Conservation (phyloP, 169 alveolate species). For the Plasmodium vinckei region DNA sequence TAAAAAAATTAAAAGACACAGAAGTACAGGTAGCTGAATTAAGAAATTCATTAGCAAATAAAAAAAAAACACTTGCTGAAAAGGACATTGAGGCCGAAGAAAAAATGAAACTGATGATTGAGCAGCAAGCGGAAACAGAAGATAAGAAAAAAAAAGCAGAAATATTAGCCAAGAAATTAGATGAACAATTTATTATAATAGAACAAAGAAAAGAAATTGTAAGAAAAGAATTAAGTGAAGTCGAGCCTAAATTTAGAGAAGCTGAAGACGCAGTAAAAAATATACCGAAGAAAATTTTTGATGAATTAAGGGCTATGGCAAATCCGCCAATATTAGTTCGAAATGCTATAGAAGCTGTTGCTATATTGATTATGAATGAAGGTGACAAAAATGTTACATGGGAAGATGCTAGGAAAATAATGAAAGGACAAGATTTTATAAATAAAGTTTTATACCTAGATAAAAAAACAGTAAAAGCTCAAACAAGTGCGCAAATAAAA, state of each 20-base stretch:
- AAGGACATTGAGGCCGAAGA: constrained; percentile 96
- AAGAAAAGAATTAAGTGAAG: constrained; percentile 93
- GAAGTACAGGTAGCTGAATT: constrained; percentile 94
- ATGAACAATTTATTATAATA: constrained; percentile 91
- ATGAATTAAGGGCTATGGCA: constrained; percentile 93
- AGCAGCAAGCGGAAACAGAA: constrained; percentile 96
- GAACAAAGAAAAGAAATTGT: constrained; percentile 90
- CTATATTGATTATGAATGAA: constrained; percentile 89
- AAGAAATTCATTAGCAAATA: constrained; percentile 91
- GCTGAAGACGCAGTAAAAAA: constrained; percentile 95
- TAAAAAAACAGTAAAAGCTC: constrained; percentile 87
- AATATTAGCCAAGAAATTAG: constrained; percentile 90
- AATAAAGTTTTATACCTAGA: constrained; percentile 90
- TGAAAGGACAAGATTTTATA: constrained; percentile 93
- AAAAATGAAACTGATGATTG: constrained; percentile 94
- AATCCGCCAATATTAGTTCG: constrained; percentile 97
- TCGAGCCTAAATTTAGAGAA: constrained; percentile 95
- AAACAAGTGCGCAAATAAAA: constrained; percentile 83
- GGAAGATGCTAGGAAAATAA: constrained; percentile 93
- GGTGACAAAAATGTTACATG: constrained; percentile 92
- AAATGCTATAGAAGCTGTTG: constrained; percentile 96
- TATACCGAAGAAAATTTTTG: constrained; percentile 90
- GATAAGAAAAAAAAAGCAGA: constrained; percentile 93
- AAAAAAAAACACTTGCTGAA: constrained; percentile 91
- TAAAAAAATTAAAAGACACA: constrained; percentile 94